Evolutionary conservation across 2,329 filamentous ascomycete genomes (phyloP), one percentile per base, ranked within the genome.

Genomic region (Purpureocillium takamizusanense): DNA sequence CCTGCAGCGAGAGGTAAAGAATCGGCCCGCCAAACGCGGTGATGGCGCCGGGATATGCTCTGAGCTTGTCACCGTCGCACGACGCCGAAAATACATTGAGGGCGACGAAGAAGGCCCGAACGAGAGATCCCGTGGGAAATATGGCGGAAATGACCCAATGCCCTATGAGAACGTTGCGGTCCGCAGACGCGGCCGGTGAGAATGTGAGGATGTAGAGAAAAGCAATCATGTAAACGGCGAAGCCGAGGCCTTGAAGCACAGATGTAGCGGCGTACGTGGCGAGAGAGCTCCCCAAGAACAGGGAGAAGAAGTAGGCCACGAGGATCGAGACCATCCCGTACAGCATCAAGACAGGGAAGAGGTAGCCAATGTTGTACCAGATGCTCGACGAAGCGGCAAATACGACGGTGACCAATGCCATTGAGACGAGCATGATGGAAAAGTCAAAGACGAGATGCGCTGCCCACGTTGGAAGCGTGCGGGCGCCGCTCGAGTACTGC

Each of bases 401-500:
- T 23, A 89, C 78, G 33, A 76, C 73, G 23, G 78, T 74, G 7
- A 74, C 69, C n/a, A 89, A 50, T 10, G 77, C 74, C 36, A 78
- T 79, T n/a, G 80, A 73, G 1, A 54, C 36, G 1, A 87, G 75
- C 40, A 89, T 79, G 32, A 76, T 56, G 28, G 43, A 39, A 46
- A 86, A 86, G 61, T 94, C 87, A 52, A 94, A 92, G 1, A 67
- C 54, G 2, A 81, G 67, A 53, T 94, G 89, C 1, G 87, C 84
- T 2, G 83, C 57, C 87, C 87, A 94, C 2, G 94, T 65, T 2
- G 86, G 84, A 3, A 83, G 63, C 2, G 83, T 78, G 15, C 83
- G 72, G 28, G 92, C 86, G 30, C 87, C 87, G 54, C 92, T 94
- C 39, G 84, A 89, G 61, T 90, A 94, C 56, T 94, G 82, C 23